A percentile compares a stretch with the other conserved stretches of the same genome.
Conservation (phyloP, 202 grass and related monocot genomes). For the Sporobolus alterniflorus region DNA sequence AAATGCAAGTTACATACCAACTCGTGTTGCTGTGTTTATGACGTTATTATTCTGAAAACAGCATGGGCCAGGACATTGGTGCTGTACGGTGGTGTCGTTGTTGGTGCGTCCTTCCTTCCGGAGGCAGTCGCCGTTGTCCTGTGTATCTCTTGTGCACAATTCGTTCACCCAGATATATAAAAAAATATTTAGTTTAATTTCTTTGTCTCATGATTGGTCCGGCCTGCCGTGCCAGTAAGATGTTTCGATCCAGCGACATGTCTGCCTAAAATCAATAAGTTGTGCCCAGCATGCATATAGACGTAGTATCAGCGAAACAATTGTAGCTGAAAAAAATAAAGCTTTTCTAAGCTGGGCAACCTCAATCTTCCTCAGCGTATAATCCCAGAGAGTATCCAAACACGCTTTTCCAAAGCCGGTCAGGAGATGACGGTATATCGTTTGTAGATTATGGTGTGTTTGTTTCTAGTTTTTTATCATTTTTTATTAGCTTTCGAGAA, state of each 20-base stretch:
- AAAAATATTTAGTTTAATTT: background rate
- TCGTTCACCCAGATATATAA: background rate
- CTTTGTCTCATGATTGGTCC: background rate
- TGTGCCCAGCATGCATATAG: background rate
- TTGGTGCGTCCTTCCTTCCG: conserved; percentile 20
- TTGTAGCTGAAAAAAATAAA: background rate
- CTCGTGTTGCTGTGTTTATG: conserved; percentile 16
- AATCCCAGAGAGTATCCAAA: no score
- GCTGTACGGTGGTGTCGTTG: background rate
- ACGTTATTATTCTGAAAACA: conserved; percentile 6
- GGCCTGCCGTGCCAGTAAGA: background rate
- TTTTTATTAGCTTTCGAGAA: no score
- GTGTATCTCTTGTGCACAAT: no score
- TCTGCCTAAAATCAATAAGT: background rate
- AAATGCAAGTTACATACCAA: conserved; percentile 30
- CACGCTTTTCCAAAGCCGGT: no score
- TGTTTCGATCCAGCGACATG: background rate
- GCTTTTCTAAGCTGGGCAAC: background rate
- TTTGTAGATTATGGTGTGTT: no score
- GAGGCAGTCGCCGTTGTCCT: background rate
- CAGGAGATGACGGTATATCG: no score
- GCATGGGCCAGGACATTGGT: background rate
- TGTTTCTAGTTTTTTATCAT: no score
- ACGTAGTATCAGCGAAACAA: background rate
- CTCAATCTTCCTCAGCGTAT: no score